Base-by-base conservation (phyloP, 495 filamentous ascomycete genomes). In the Penicillium pancosmium region DNA sequence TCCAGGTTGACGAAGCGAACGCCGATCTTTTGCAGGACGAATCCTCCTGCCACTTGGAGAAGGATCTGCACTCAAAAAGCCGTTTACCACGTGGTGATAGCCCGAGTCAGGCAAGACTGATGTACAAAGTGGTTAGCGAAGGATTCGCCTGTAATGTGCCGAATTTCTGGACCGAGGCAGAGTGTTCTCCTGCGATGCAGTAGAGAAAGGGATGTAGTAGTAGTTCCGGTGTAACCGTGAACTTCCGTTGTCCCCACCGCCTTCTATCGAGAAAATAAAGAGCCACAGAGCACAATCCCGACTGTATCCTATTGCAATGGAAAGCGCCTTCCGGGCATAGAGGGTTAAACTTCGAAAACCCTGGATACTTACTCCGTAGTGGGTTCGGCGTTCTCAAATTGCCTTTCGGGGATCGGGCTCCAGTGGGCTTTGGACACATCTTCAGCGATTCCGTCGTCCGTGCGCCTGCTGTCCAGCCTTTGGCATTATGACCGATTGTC, bases 1-100 rank as follows among this genome's bases (percentile, higher is more conserved):
- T 48, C 46, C 19, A 48, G 18, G 21, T 27, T 19, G 46, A 13
- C 21, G 10, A 48, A 19, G 23, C 46, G 19, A 48, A 48, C 46
- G 46, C 46, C 46, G 46, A 48, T 48, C 46, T 25, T 25, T 27
- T n/a, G 46, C 46, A 48, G 46, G 46, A 48, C 23, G 21, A 48
- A 48, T n/a, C 19, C 46, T 48, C 46, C 46, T 48, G 46, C 46
- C 46, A 15, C 19, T 48, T 48, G 46, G 13, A 27, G 46, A 25
- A 48, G 46, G 46, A 48, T 48, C 46, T 25, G 46, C 46, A 19
- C 46, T 27, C 19, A 23, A 15, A n/a, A 56, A 2, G 16, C 33
- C n/a, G 9, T 23, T 40, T 44, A 48, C 19, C 44, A 7, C 41
- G 41, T 44, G 15, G 41, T 16, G 9, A 44, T n/a, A 38, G 10